Percentiles rank a stretch among this genome's conserved stretches.
Evolutionary conservation across 2,329 filamentous ascomycete genomes (phyloP).

Genomic region (Geosmithia putterillii): DNA sequence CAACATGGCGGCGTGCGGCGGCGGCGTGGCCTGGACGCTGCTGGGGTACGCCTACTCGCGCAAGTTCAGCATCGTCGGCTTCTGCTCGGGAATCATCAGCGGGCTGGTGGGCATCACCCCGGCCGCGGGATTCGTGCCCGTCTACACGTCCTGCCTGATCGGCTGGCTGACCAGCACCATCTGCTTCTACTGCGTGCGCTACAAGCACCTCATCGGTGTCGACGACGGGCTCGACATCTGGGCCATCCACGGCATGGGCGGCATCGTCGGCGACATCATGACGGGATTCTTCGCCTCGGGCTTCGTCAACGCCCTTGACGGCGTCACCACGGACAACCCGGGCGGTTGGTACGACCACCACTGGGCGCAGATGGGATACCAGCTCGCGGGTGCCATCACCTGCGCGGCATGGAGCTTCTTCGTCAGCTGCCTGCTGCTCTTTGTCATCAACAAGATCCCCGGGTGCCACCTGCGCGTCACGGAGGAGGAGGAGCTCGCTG

Average conservation of each 20-base stretch:
- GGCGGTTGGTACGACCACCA: conserved; percentile 36
- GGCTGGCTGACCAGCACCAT: conserved; percentile 35
- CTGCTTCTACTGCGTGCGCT: conserved; percentile 30
- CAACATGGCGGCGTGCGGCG: conserved; percentile 41
- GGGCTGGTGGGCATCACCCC: conserved; percentile 46
- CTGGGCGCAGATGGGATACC: conserved; percentile 39
- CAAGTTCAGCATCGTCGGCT: conserved; percentile 22
- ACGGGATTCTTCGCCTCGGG: conserved; percentile 43
- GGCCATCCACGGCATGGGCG: conserved; percentile 44
- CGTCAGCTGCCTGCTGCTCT: conserved; percentile 35
- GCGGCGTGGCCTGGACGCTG: conserved; percentile 37
- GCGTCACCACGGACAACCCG: conserved; percentile 25
- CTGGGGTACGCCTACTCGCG: conserved; percentile 38
- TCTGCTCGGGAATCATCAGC: conserved; percentile 36
- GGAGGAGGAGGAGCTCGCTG: conserved; percentile 38
- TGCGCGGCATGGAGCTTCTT: conserved; percentile 40
- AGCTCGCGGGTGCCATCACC: conserved; percentile 39
- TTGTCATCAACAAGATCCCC: conserved; percentile 42
- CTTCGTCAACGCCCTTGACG: conserved; percentile 37
- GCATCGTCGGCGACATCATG: conserved; percentile 42
- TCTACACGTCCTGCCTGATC: conserved; percentile 37
- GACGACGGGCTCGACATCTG: conserved; percentile 49
- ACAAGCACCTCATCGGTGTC: conserved; percentile 38
- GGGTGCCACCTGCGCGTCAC: conserved; percentile 37
- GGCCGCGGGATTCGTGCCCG: conserved; percentile 39